phyloP scores from a whole-genome alignment of 225 moss, liverwort and hornwort species.

The Physcomitrellopsis africana region DNA sequence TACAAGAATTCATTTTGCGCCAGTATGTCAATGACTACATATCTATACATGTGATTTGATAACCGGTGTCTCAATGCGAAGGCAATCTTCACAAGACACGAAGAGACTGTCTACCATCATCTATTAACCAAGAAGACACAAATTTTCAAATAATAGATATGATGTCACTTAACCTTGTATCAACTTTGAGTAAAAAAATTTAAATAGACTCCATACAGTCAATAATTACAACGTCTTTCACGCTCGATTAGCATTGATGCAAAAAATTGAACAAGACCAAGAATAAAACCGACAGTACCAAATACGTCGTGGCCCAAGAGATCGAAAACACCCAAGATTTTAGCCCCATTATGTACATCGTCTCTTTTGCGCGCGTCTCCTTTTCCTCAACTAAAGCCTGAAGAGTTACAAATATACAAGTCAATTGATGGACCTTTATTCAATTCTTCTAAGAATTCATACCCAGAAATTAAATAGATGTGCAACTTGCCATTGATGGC shows the following conservation, averaged over 20 bases:
- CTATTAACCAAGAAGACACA: not conserved
- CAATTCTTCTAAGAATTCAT: slow-evolving; percentile 2
- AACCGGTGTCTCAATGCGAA: not conserved
- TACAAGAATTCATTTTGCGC: too few species aligned
- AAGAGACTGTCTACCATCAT: not conserved
- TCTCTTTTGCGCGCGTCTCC: slow-evolving; percentile 95
- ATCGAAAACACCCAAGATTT: slow-evolving; percentile 87
- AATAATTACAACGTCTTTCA: not conserved
- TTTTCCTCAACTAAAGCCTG: slow-evolving; percentile 97
- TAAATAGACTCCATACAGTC: not conserved
- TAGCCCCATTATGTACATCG: slow-evolving; percentile 96
- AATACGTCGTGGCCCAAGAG: slow-evolving; percentile 83
- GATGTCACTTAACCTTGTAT: not conserved
- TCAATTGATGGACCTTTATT: slow-evolving; percentile 14
- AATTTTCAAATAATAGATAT: not conserved
- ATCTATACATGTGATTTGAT: not conserved
- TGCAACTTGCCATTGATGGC: not conserved
- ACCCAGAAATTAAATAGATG: not conserved
- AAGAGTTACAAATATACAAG: slow-evolving; percentile 7
- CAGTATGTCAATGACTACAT: too few species aligned
- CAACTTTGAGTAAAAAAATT: too few species aligned
- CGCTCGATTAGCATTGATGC: not conserved
- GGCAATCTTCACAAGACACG: not conserved
- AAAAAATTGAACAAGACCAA: not conserved
- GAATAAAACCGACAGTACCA: slow-evolving; percentile 47